Percentiles rank a stretch among this genome's conserved stretches.
These are phyloP conservation scores for Mucor piriformis DNA, from an alignment of 371 early-diverging fungal genomes.

Conservation along the genomic window DNA sequence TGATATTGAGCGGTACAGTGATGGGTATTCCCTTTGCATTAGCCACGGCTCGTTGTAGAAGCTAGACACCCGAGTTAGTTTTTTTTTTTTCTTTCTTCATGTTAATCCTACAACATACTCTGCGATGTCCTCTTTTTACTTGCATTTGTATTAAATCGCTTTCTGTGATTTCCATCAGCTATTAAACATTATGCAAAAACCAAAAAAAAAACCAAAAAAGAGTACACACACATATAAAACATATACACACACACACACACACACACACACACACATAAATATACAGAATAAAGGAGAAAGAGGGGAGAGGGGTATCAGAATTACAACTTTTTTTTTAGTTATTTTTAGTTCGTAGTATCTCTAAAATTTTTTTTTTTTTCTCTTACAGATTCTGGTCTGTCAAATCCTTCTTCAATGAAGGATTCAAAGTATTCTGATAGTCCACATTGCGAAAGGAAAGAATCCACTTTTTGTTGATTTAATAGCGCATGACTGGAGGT, in stretches of 20 bases:
- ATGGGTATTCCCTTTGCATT: conserved; percentile 37
- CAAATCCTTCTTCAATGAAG: conserved; percentile 50
- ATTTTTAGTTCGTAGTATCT: too few relatives aligned
- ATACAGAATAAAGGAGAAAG: conserved; percentile 10
- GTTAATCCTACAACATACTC: conserved; percentile 43
- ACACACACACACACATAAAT: not conserved
- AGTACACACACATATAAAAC: not conserved
- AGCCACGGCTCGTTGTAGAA: conserved; percentile 43
- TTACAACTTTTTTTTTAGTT: not conserved
- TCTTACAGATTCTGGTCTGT: conserved; percentile 43
- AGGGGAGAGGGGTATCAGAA: not conserved
- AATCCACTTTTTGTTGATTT: conserved; percentile 22
- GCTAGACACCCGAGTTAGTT: conserved; percentile 15
- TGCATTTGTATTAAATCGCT: conserved; percentile 51
- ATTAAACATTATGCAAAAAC: conserved; percentile 1
- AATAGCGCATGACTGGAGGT: not conserved
- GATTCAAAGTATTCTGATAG: conserved; percentile 33
- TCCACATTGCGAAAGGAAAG: conserved; percentile 32
- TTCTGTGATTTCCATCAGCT: conserved; percentile 55
- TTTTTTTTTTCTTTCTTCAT: not conserved
- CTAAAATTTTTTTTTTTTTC: conserved; percentile 5
- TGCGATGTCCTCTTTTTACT: conserved; percentile 56
- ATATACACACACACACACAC: not conserved
- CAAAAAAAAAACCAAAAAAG: not conserved
- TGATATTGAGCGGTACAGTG: conserved; percentile 25